Base-by-base conservation (phyloP, 768 basidiomycete species). In the Naematelia aurantialba region DNA sequence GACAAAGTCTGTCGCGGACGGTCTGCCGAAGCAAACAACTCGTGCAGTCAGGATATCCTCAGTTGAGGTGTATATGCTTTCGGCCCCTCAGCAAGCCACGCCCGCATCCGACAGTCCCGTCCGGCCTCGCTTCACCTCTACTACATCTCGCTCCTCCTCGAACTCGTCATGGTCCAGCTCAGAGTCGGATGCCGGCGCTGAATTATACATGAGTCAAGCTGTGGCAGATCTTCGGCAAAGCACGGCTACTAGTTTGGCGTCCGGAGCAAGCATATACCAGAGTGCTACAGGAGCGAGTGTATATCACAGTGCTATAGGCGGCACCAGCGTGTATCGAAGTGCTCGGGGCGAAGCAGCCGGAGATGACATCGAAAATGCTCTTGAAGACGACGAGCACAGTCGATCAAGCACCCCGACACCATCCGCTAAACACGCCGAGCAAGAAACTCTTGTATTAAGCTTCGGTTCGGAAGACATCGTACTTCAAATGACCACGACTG, bases 391-490 rank as follows among this genome's bases (percentile, higher is more conserved):
- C 31, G 34, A 52, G 17, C 13, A 42, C 27, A 49, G 60, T 48
- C 34, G 70, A 30, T 69, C 67, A 29, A 39, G 59, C 14, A 68
- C 70, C 0, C 70, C 65, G 3, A 69, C 66, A 17, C 55, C 62
- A 5, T 21, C 55, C 0, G 56, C 29, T 3, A 17, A 5, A 13
- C 48, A 52, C 12, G 11, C n/a, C 1, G 56, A 44, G n/a, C 8
- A 30, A 1, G 61, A 57, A 25, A 52, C 55, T 5, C 17, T 65
- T 19, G 62, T 91, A 8, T 56, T 89, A 13, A 86, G 85, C 4
- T 81, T 89, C 53, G 85, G 86, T 17, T 71, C 81, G 13, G 83
- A 85, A 27, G 84, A 89, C 19, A 80, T 90, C 50, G 71, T 82
- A 2, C 60, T 89, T 47, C 79, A 80, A 45, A 73, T 90, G 19